Evolutionary conservation across 1,284 basidiomycete species (phyloP).

Genomic region (Cutaneotrichosporon mucoides): DNA sequence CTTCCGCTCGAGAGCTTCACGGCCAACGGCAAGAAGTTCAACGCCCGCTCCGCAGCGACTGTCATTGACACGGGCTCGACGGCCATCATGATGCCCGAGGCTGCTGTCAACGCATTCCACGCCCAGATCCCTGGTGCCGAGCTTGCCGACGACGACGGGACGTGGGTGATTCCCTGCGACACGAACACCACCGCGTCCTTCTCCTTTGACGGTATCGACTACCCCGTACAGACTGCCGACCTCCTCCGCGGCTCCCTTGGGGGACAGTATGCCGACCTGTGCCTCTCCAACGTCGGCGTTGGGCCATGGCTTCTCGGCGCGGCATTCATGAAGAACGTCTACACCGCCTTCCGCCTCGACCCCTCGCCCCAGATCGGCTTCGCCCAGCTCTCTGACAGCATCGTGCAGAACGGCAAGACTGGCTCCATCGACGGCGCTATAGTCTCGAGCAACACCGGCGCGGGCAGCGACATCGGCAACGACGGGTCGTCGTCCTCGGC

Average conservation of each 20-base stretch:
- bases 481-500: not conserved
- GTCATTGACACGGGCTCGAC: slow-evolving; percentile 13
- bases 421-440: not conserved
- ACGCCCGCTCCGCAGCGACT: not conserved
- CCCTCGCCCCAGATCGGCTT: slow-evolving; percentile 11
- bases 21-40: slow-evolving; percentile 41
- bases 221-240: slow-evolving; percentile 4
- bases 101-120: slow-evolving; percentile 1
- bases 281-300: not conserved
- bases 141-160: slow-evolving; percentile 46
- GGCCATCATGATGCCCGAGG: slow-evolving; percentile 3
- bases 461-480: not conserved
- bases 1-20: slow-evolving; percentile 50
- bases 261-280: not conserved
- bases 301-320: slow-evolving; percentile 23
- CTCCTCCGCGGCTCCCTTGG: slow-evolving; percentile 53
- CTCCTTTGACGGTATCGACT: slow-evolving; percentile 54
- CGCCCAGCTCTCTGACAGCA: slow-evolving; percentile 12
- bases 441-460: not conserved
- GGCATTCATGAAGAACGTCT: slow-evolving; percentile 18
- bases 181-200: slow-evolving; percentile 64
- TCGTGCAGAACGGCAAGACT: not conserved
- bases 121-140: not conserved
- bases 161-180: slow-evolving; percentile 58
- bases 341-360: slow-evolving; percentile 5